These are phyloP conservation scores for Calendula officinalis DNA, from an alignment of 129 eudicot genomes.

Conservation along the genomic window DNA sequence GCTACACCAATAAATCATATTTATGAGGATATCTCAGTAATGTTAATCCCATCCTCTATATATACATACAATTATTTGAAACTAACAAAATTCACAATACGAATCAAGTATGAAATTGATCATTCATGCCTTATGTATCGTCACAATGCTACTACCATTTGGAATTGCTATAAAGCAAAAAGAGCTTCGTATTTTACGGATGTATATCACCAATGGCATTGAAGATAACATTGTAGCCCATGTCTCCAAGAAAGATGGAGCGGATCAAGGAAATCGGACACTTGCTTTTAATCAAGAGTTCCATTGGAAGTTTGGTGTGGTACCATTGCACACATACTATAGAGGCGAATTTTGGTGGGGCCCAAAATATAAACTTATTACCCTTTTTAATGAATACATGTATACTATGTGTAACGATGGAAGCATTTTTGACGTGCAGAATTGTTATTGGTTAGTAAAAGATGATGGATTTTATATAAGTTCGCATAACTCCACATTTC, in stretches of 20 bases:
- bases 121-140: background rate
- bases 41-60: too few relatives aligned
- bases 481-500: background rate
- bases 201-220: conserved; percentile 5
- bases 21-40: too few relatives aligned
- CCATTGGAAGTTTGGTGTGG: background rate
- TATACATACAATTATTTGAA: too few relatives aligned
- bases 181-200: background rate
- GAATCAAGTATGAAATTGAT: conserved; percentile 9
- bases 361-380: background rate
- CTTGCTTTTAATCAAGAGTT: conserved; percentile 10
- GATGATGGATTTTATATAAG: conserved; percentile 8
- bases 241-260: background rate
- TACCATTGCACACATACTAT: background rate
- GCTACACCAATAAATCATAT: too few relatives aligned
- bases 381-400: background rate
- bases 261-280: conserved; percentile 7
- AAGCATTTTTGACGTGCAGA: background rate
- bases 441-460: conserved; percentile 12
- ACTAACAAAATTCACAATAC: too few relatives aligned
- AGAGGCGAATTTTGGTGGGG: conserved; percentile 17
- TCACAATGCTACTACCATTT: background rate
- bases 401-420: background rate
- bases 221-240: background rate
- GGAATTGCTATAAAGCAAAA: background rate